phyloP scores from a whole-genome alignment of 2,329 filamentous ascomycete species.

The Cadophora sp. region DNA sequence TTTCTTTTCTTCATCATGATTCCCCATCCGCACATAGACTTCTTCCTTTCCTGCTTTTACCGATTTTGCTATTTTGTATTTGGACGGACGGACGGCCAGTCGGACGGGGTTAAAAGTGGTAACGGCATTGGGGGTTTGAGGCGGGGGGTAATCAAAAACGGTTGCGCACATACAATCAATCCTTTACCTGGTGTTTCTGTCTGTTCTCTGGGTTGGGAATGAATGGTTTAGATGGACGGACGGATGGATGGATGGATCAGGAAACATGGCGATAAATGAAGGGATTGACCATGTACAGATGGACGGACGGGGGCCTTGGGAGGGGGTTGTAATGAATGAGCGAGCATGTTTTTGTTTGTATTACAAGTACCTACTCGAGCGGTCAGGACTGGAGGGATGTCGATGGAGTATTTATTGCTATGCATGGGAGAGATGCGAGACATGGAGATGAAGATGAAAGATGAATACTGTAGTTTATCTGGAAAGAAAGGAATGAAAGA shows the following conservation, averaged over 20 bases:
- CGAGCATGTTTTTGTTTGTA: slow-evolving; percentile 3
- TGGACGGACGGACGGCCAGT: not conserved
- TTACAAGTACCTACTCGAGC: not conserved
- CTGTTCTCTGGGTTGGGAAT: not conserved
- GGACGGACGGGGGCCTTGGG: not conserved
- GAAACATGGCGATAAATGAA: not conserved
- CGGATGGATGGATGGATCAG: not conserved
- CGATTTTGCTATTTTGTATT: slow-evolving; percentile 13
- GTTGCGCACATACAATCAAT: not conserved
- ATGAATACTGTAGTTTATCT: slow-evolving; percentile 4
- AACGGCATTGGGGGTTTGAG: not conserved
- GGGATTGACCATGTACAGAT: not conserved
- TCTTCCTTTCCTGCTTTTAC: slow-evolving; percentile 24
- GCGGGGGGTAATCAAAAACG: slow-evolving; percentile 1
- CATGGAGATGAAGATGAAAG: not conserved
- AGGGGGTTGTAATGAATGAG: slow-evolving; percentile 7
- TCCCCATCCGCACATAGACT: slow-evolving; percentile 32
- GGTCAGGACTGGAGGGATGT: not conserved
- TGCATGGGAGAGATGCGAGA: not conserved
- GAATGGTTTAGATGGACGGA: not conserved
- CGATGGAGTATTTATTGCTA: not conserved
- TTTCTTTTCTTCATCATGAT: slow-evolving; percentile 33
- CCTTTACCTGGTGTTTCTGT: not conserved
- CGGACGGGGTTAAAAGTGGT: slow-evolving; percentile 2
- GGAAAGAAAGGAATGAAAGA: not conserved